These are phyloP conservation scores for Phyllosticta citribraziliensis DNA, from an alignment of 2,329 filamentous ascomycete genomes.

Conservation along the genomic window DNA sequence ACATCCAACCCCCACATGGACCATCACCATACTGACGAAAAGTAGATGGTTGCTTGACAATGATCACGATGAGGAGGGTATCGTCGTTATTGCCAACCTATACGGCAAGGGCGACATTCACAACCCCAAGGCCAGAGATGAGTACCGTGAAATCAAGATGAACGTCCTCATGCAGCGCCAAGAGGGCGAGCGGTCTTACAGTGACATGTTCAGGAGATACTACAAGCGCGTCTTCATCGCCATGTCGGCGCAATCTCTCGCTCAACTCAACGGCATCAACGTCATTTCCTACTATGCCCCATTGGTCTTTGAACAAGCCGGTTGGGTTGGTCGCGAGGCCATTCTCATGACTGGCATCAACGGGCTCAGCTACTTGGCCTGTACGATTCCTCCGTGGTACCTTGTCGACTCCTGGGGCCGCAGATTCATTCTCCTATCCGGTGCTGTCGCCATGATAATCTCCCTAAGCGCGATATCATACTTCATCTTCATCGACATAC, in stretches of 20 bases:
- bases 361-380: slow-evolving; percentile 79
- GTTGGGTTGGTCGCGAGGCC: slow-evolving; percentile 84
- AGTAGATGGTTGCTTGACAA: slow-evolving; percentile 90
- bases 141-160: slow-evolving; percentile 99
- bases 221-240: slow-evolving; percentile 90
- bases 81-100: slow-evolving; percentile 94
- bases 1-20: slow-evolving; percentile 13
- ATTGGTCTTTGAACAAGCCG: slow-evolving; percentile 89
- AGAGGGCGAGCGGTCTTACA: slow-evolving; percentile 85
- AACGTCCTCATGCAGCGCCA: slow-evolving; percentile 85
- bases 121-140: slow-evolving; percentile 81
- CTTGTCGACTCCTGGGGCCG: slow-evolving; percentile 88
- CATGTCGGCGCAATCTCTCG: slow-evolving; percentile 94
- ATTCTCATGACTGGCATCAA: slow-evolving; percentile 98
- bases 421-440: slow-evolving; percentile 78
- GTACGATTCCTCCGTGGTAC: slow-evolving; percentile 95
- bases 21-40: slow-evolving; percentile 17
- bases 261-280: slow-evolving; percentile 97
- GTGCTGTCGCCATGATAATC: slow-evolving; percentile 80
- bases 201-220: slow-evolving; percentile 92
- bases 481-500: slow-evolving; percentile 81
- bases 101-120: slow-evolving; percentile 95
- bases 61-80: slow-evolving; percentile 95
- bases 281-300: slow-evolving; percentile 99
- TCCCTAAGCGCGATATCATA: slow-evolving; percentile 87